Evolutionary conservation across 305 asterid species (phyloP).

Genomic region (Plantago lanceolata): DNA sequence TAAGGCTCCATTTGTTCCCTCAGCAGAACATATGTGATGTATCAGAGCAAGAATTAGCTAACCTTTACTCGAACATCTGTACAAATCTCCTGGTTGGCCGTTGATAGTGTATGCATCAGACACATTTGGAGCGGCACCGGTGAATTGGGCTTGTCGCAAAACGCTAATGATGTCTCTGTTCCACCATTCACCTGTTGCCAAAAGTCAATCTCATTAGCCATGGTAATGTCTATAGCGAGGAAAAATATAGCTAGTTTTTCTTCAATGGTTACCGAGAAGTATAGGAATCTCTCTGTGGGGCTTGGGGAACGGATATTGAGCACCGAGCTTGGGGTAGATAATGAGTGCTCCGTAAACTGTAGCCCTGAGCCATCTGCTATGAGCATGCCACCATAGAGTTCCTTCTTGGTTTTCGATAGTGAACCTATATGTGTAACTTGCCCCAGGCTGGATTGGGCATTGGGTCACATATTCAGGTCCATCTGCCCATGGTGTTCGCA

Average conservation of each 20-base stretch:
- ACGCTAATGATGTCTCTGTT: neutral
- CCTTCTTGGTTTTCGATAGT: constrained; percentile 4
- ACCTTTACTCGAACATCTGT: constrained; percentile 3
- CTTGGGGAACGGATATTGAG: constrained; percentile 5
- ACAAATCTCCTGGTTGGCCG: constrained; percentile 4
- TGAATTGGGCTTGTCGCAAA: neutral
- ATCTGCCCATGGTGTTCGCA: constrained; percentile 4
- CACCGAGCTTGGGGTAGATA: neutral
- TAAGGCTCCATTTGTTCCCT: neutral
- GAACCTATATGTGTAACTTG: constrained; percentile 7
- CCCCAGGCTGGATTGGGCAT: constrained; percentile 1
- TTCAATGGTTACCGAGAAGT: neutral
- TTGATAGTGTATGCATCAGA: constrained; percentile 7
- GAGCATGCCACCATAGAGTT: constrained; percentile 8
- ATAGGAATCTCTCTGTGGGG: neutral
- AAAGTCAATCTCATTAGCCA: neutral
- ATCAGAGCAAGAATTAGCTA: neutral
- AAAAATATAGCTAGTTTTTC: neutral
- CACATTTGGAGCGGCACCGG: constrained; percentile 5
- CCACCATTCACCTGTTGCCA: constrained; percentile 10
- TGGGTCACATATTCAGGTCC: constrained; percentile 7
- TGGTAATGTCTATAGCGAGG: neutral
- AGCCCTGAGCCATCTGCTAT: constrained; percentile 8
- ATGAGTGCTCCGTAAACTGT: constrained; percentile 2
- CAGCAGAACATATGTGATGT: neutral